phyloP scores from a whole-genome alignment of 2,329 filamentous ascomycete genomes.

The Pseudomassariella vexata region DNA sequence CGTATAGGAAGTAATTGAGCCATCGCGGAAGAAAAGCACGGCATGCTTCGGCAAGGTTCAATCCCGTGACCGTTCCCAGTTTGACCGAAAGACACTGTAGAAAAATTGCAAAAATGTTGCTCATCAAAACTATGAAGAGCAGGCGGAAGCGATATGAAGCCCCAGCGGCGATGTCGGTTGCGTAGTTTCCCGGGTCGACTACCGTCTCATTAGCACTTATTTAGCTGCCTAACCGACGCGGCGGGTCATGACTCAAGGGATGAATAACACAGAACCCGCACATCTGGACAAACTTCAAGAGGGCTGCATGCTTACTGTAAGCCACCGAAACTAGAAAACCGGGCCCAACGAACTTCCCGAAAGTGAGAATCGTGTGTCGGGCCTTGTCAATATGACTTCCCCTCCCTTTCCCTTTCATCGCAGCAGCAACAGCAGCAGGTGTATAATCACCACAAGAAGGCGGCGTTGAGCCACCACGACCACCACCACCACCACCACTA shows the following conservation, averaged over 20 bases:
- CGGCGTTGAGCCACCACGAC: no score
- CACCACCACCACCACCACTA: conserved; percentile 4
- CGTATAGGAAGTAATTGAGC: conserved; percentile 57
- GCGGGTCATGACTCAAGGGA: no score
- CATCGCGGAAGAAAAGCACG: conserved; percentile 59
- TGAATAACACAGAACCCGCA: no score
- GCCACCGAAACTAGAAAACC: conserved; percentile 60
- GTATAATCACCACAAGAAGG: no score
- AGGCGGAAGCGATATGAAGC: conserved; percentile 59
- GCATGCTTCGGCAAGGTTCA: conserved; percentile 62
- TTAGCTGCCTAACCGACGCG: no score
- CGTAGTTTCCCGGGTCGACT: conserved; percentile 62
- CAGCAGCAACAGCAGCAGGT: conserved; percentile 4
- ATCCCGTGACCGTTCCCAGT: conserved; percentile 61
- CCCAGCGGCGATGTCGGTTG: conserved; percentile 64
- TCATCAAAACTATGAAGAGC: conserved; percentile 63
- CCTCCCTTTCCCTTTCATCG: conserved; percentile 3
- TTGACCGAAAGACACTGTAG: conserved; percentile 64
- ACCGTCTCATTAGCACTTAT: no score
- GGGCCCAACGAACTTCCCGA: conserved; percentile 56
- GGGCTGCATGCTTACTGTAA: conserved; percentile 38
- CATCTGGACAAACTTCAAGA: conserved; percentile 1
- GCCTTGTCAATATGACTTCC: conserved; percentile 12
- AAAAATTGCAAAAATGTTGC: conserved; percentile 67
- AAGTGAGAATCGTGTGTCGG: conserved; percentile 34